A percentile compares a stretch with the other conserved stretches of the same genome.
phyloP scores from a whole-genome alignment of 768 basidiomycete genomes.

The Mycena galopus region DNA sequence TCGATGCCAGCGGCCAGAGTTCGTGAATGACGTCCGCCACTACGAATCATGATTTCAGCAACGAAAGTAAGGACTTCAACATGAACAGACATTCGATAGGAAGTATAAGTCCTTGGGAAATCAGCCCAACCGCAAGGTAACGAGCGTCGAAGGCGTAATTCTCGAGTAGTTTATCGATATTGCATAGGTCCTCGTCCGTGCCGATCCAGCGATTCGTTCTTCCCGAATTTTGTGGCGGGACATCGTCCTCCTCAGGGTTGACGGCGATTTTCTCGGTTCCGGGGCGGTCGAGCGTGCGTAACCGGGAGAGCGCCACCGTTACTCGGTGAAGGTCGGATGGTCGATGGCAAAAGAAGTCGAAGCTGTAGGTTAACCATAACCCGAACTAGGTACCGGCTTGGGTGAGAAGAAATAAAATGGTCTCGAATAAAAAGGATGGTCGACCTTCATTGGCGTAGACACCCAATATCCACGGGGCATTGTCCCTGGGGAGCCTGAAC shows the following conservation, averaged over 20 bases:
- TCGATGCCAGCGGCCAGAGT: conserved; percentile 11
- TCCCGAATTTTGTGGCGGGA: background rate
- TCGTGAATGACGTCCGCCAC: conserved; percentile 30
- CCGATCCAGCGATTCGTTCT: background rate
- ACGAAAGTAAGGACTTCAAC: background rate
- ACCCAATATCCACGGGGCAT: conserved; percentile 18
- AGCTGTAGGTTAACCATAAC: conserved; percentile 35
- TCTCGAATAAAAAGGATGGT: background rate
- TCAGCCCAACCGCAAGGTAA: conserved; percentile 32
- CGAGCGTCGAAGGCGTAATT: conserved; percentile 27
- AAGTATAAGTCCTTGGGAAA: conserved; percentile 32
- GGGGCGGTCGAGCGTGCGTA: conserved; percentile 27
- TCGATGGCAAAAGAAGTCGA: conserved; percentile 15
- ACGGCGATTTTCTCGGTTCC: conserved; percentile 27
- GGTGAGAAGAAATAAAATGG: too few species aligned
- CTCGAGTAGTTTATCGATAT: conserved; percentile 1
- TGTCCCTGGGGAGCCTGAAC: conserved; percentile 14
- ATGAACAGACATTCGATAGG: conserved; percentile 27
- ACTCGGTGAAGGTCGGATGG: conserved; percentile 21
- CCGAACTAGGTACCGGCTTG: conserved; percentile 18
- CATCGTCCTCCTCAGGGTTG: background rate
- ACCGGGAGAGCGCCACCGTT: conserved; percentile 18
- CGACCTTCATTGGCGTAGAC: conserved; percentile 32
- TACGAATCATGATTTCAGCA: background rate
- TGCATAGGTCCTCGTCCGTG: background rate